Evolutionary conservation across 1,284 basidiomycete genomes (phyloP).

Genomic region (Volvariella surrecta): DNA sequence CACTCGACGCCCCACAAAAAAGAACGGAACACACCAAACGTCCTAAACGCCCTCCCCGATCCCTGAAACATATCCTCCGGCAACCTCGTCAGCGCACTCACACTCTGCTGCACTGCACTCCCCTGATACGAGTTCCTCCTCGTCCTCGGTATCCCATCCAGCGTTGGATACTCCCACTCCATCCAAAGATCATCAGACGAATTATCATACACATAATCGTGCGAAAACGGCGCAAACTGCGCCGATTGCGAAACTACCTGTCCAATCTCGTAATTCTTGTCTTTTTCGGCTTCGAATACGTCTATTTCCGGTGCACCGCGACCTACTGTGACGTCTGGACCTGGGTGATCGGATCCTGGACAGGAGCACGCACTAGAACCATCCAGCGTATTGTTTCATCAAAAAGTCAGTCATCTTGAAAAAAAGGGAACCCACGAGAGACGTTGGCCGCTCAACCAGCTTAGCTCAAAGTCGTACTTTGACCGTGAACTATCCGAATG

Average conservation of each 20-base stretch:
- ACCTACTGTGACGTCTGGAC: slow-evolving; percentile 30
- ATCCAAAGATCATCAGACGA: slow-evolving; percentile 34
- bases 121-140: slow-evolving; percentile 51
- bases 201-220: slow-evolving; percentile 43
- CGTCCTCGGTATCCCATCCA: slow-evolving; percentile 23
- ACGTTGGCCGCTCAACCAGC: slow-evolving; percentile 63
- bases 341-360: slow-evolving; percentile 35
- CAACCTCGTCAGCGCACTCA: slow-evolving; percentile 40
- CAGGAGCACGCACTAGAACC: slow-evolving; percentile 33
- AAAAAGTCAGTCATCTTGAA: slow-evolving; percentile 12
- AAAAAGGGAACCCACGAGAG: slow-evolving; percentile 41
- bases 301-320: slow-evolving; percentile 82
- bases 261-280: slow-evolving; percentile 34
- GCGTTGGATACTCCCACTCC: slow-evolving; percentile 30
- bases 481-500: slow-evolving; percentile 33
- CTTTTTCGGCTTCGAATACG: slow-evolving; percentile 66
- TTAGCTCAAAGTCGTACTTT: slow-evolving; percentile 41
- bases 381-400: slow-evolving; percentile 26
- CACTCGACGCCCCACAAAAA: neutral
- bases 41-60: slow-evolving; percentile 35
- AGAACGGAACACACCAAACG: slow-evolving; percentile 29
- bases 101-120: slow-evolving; percentile 45
- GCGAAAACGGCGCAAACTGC: slow-evolving; percentile 59
- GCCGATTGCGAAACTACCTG: slow-evolving; percentile 54
- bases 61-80: slow-evolving; percentile 52